Evolutionary conservation across 768 basidiomycete species (phyloP).

Genomic region (Rhizopogon salebrosus): DNA sequence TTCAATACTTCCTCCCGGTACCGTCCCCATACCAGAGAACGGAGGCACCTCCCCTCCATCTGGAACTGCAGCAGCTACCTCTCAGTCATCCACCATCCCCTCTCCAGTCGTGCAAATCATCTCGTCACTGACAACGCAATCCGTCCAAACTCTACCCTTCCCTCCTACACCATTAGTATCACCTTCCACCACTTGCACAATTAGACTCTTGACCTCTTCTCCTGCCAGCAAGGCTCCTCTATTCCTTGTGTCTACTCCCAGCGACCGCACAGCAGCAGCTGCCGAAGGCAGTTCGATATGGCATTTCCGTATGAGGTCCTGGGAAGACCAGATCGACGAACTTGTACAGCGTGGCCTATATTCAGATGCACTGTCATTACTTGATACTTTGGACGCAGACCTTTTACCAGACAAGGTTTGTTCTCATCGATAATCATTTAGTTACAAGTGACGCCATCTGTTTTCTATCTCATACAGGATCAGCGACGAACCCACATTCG

Average conservation of each 20-base stretch:
- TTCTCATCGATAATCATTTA: not conserved
- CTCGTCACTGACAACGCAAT: constrained; percentile 60
- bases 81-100: constrained; percentile 33
- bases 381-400: constrained; percentile 62
- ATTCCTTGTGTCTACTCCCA: constrained; percentile 68
- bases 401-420: constrained; percentile 60
- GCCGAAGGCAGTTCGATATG: constrained; percentile 77
- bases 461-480: constrained; percentile 40
- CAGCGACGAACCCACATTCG: constrained; percentile 55
- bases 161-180: constrained; percentile 35
- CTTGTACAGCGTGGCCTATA: constrained; percentile 66
- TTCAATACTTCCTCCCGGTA: constrained; percentile 66
- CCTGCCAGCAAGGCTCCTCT: constrained; percentile 46
- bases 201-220: constrained; percentile 63
- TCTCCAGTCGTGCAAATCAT: constrained; percentile 65
- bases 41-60: constrained; percentile 15
- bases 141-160: constrained; percentile 59
- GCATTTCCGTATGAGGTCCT: constrained; percentile 64
- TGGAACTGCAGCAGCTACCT: constrained; percentile 20
- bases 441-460: constrained; percentile 3
- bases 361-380: constrained; percentile 71
- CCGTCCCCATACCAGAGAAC: constrained; percentile 35
- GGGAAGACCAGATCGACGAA: constrained; percentile 83
- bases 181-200: constrained; percentile 37
- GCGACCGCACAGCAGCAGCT: constrained; percentile 59